Evolutionary conservation across 805 yeast species (phyloP).

Genomic region (Hanseniaspora guilliermondii): DNA sequence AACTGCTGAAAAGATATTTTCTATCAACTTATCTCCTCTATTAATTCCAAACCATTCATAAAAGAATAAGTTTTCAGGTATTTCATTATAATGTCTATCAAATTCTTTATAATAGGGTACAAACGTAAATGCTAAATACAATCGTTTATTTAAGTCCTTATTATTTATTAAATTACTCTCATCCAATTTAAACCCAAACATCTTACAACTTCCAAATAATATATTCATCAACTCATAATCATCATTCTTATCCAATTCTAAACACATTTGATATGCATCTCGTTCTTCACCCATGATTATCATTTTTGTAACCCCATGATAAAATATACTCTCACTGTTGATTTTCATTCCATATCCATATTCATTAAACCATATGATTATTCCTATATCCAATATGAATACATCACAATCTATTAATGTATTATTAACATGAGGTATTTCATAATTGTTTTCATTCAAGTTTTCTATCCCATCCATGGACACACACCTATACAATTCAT

Average conservation of each 20-base stretch:
- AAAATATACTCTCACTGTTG: constrained; percentile 26
- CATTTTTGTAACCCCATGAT: constrained; percentile 23
- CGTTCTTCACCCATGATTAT: not conserved
- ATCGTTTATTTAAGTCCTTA: not conserved
- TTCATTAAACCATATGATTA: constrained; percentile 31
- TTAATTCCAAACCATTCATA: constrained; percentile 31
- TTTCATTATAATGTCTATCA: constrained; percentile 29
- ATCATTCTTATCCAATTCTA: not conserved
- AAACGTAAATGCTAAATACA: constrained; percentile 24
- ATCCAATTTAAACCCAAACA: constrained; percentile 5
- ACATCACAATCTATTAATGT: constrained; percentile 21
- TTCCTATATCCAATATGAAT: constrained; percentile 29
- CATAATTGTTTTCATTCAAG: not conserved
- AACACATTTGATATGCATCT: constrained; percentile 6
- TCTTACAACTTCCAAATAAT: not conserved
- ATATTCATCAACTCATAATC: constrained; percentile 6
- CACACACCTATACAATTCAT: not conserved
- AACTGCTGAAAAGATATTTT: constrained; percentile 29
- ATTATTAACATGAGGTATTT: not conserved
- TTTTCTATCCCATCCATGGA: constrained; percentile 1
- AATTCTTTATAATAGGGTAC: constrained; percentile 28
- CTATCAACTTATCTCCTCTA: constrained; percentile 31
- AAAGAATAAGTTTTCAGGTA: constrained; percentile 29
- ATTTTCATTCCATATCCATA: constrained; percentile 29
- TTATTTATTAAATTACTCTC: not conserved